Conservation (phyloP, 345 rosid species). For the Gossypium longicalyx region DNA sequence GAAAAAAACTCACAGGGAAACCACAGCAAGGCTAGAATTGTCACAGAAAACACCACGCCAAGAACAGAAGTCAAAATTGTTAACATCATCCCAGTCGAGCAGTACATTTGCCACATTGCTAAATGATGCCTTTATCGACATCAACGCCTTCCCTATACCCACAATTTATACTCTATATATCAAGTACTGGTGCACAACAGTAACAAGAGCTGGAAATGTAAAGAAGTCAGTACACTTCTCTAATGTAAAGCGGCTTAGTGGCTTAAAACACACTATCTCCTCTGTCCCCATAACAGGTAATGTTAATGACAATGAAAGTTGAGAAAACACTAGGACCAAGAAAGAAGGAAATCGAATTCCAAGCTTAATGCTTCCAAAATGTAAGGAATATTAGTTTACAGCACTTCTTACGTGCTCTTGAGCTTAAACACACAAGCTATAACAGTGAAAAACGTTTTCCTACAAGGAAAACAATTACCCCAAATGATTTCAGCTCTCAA, state of each 20-base stretch:
- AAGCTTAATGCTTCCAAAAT: neutral
- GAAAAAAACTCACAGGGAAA: slow-evolving; percentile 54
- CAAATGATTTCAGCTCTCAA: neutral
- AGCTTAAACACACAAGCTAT: neutral
- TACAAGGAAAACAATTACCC: neutral
- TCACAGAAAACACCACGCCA: slow-evolving; percentile 91
- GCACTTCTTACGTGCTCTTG: neutral
- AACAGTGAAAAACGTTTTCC: neutral
- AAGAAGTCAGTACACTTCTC: too few relatives aligned
- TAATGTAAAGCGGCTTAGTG: too few relatives aligned
- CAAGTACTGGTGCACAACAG: neutral
- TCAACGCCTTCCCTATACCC: slow-evolving; percentile 66
- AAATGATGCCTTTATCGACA: slow-evolving; percentile 67
- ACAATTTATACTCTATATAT: neutral
- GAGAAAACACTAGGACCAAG: neutral
- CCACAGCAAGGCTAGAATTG: slow-evolving; percentile 50
- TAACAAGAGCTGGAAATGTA: too few relatives aligned
- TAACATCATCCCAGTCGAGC: slow-evolving; percentile 78
- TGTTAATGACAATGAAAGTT: neutral
- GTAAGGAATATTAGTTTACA: neutral
- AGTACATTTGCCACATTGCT: slow-evolving; percentile 64
- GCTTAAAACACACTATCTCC: too few relatives aligned
- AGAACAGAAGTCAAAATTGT: slow-evolving; percentile 59
- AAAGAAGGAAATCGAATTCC: neutral
- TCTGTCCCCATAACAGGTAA: too few relatives aligned